A percentile compares a stretch with the other conserved stretches of the same genome.
Conservation (phyloP, 179 eudicot genomes). For the Vitellaria paradoxa region DNA sequence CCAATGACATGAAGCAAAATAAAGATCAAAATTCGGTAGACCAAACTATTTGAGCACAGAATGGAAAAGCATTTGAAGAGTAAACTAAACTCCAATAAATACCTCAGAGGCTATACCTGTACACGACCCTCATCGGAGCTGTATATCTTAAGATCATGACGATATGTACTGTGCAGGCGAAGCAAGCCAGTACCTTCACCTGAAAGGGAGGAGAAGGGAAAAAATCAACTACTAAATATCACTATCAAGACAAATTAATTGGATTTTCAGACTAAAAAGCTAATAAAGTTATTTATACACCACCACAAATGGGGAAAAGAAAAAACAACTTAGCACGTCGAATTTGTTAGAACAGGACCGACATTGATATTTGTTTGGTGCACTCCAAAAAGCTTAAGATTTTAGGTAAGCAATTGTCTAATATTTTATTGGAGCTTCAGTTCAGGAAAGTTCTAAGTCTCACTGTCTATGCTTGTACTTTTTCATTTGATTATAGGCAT, state of each 20-base stretch:
- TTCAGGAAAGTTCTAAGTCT: too few relatives aligned
- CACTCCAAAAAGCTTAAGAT: too few relatives aligned
- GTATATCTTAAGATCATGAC: conserved; percentile 97
- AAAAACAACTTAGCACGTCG: background rate
- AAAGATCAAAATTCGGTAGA: background rate
- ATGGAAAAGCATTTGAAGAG: background rate
- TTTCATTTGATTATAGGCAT: too few relatives aligned
- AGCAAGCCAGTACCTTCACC: conserved; percentile 99
- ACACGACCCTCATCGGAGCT: conserved; percentile 99
- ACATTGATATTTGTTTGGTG: too few relatives aligned
- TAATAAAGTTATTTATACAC: background rate
- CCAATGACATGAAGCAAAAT: background rate
- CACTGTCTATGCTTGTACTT: too few relatives aligned
- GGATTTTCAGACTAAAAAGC: background rate
- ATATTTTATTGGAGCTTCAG: too few relatives aligned
- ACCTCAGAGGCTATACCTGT: conserved; percentile 53
- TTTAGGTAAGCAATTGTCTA: too few relatives aligned
- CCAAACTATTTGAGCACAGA: background rate
- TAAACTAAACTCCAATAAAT: background rate
- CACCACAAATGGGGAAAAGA: background rate
- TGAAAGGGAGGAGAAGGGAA: conserved; percentile 19
- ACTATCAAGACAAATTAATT: conserved; percentile 1
- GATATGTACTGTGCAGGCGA: conserved; percentile 97
- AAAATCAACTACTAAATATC: background rate
- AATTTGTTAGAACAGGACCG: too few relatives aligned